phyloP scores from a whole-genome alignment of 306 rosid genomes.

The Boehmeria nivea region DNA sequence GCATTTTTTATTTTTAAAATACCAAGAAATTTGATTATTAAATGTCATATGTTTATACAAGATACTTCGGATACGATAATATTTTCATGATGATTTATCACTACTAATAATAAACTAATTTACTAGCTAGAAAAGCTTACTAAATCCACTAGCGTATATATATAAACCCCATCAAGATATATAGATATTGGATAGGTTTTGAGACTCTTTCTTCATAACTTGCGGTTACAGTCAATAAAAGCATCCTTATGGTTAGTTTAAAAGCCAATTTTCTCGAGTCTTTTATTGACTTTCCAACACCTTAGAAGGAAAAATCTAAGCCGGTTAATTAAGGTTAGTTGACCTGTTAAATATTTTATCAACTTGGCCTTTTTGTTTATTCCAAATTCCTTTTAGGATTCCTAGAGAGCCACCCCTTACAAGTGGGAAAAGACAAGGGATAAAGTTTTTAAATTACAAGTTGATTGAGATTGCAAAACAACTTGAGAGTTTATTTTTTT shows the following conservation, averaged over 20 bases:
- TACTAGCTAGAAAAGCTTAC: too few species aligned
- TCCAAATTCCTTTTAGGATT: neutral
- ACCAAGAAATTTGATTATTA: too few species aligned
- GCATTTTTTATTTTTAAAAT: too few species aligned
- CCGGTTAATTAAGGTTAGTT: neutral
- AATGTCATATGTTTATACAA: too few species aligned
- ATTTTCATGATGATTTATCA: too few species aligned
- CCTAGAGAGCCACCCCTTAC: neutral
- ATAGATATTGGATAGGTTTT: too few species aligned
- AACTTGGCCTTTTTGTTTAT: neutral
- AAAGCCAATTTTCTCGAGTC: neutral
- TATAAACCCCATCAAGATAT: too few species aligned
- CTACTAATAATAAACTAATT: too few species aligned
- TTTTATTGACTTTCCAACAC: slow-evolving; percentile 8
- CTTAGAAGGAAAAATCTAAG: neutral
- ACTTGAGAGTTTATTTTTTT: neutral
- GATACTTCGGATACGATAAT: too few species aligned
- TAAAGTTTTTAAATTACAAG: neutral
- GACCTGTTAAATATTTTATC: neutral
- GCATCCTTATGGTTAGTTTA: neutral
- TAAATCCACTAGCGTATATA: too few species aligned
- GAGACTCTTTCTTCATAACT: neutral
- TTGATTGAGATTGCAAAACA: neutral
- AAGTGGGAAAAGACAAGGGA: neutral
- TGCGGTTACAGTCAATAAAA: neutral